Conservation (phyloP, 2,329 filamentous ascomycete species). For the Arthrinium puccinioides region DNA sequence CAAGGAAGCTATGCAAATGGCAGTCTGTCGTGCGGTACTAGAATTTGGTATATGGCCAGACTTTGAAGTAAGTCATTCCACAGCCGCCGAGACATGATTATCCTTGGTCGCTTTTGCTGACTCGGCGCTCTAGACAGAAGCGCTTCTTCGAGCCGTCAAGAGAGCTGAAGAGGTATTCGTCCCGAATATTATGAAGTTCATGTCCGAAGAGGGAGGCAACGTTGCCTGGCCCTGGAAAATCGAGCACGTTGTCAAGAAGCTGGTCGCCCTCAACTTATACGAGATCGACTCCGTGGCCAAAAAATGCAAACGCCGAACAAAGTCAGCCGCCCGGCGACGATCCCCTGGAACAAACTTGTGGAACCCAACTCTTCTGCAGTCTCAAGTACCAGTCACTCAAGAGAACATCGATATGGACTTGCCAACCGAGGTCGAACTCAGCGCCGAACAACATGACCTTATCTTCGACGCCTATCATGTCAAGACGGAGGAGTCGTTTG, state of each 20-base stretch:
- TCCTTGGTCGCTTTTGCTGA: too few relatives aligned
- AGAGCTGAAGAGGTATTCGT: too few relatives aligned
- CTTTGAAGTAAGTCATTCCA: slow-evolving; percentile 41
- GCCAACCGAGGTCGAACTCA: too few relatives aligned
- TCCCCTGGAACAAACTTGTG: background rate
- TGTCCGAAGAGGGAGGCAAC: slow-evolving; percentile 43
- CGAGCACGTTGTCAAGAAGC: slow-evolving; percentile 40
- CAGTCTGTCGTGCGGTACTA: slow-evolving; percentile 41
- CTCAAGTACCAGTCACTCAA: too few relatives aligned
- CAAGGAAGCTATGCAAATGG: slow-evolving; percentile 50
- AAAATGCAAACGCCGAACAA: slow-evolving; percentile 9
- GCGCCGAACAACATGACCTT: too few relatives aligned
- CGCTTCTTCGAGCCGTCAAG: too few relatives aligned
- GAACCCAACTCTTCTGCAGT: background rate
- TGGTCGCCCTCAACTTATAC: slow-evolving; percentile 39
- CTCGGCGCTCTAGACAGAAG: too few relatives aligned
- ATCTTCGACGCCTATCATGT: too few relatives aligned
- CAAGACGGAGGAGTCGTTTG: too few relatives aligned
- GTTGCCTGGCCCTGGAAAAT: slow-evolving; percentile 42
- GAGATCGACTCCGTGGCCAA: slow-evolving; percentile 34
- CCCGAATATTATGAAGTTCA: slow-evolving; percentile 33
- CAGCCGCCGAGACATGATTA: too few relatives aligned
- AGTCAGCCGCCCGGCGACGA: background rate
- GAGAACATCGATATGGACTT: too few relatives aligned
- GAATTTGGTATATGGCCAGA: slow-evolving; percentile 41